Evolutionary conservation across 331 rosid genomes (phyloP).

Genomic region (Ulmus americana): DNA sequence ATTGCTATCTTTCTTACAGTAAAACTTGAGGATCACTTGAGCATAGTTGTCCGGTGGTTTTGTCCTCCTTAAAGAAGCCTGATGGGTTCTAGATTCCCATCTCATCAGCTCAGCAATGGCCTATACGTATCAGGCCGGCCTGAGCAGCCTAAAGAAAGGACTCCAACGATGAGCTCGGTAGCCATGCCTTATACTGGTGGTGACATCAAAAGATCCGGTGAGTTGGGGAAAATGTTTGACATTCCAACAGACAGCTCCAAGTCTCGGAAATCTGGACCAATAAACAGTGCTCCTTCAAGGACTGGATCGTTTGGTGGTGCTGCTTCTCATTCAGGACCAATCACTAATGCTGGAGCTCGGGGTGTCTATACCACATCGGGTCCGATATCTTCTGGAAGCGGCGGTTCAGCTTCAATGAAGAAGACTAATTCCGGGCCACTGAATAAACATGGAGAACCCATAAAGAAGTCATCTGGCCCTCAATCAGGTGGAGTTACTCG

Average conservation of each 20-base stretch:
- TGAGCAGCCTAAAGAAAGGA: constrained; percentile 91
- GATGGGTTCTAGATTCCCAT: constrained; percentile 99
- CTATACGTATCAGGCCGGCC: constrained; percentile 97
- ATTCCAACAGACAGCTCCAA: constrained; percentile 85
- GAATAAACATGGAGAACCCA: constrained; percentile 89
- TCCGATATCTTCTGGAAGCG: constrained; percentile 50
- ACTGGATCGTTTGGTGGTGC: constrained; percentile 95
- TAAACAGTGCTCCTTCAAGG: constrained; percentile 71
- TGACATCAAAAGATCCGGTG: constrained; percentile 90
- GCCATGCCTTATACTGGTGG: constrained; percentile 99
- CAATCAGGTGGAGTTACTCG: constrained; percentile 93
- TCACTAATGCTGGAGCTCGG: constrained; percentile 69
- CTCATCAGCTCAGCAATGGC: constrained; percentile 99
- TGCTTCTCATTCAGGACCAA: constrained; percentile 88
- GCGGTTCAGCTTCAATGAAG: constrained; percentile 68
- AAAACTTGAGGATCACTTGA: constrained; percentile 19
- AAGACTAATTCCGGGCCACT: constrained; percentile 93
- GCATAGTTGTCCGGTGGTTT: constrained; percentile 19
- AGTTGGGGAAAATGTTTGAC: constrained; percentile 95
- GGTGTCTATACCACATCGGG: constrained; percentile 75
- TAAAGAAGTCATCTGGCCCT: constrained; percentile 94
- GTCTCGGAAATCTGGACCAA: constrained; percentile 92
- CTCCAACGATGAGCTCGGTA: constrained; percentile 89
- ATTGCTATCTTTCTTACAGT: constrained; percentile 28
- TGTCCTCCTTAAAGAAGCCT: constrained; percentile 29